Percentiles rank a stretch among this genome's conserved stretches.
phyloP scores from a whole-genome alignment of 1,284 basidiomycete species.

The Pisolithus thermaeus region DNA sequence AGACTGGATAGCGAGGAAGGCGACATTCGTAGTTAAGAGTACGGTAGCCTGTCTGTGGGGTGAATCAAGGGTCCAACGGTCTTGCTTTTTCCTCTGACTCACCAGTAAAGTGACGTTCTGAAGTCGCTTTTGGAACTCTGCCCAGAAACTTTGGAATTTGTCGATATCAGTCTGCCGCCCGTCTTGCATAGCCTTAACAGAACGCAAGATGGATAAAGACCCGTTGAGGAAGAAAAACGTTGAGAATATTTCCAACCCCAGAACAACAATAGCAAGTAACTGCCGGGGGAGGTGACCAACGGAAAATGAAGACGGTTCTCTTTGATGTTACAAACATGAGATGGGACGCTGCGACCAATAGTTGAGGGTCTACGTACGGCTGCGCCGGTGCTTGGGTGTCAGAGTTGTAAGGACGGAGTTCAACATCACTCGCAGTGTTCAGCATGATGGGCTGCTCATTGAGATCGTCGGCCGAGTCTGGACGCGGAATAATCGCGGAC shows the following conservation, averaged over 20 bases:
- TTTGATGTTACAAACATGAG: background rate
- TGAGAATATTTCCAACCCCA: background rate
- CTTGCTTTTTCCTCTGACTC: background rate
- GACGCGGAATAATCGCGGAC: too few relatives aligned
- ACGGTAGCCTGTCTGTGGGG: constrained; percentile 23
- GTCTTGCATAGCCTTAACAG: background rate
- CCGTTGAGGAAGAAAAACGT: background rate
- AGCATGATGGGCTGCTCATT: too few relatives aligned
- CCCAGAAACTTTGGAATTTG: background rate
- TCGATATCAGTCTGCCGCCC: background rate
- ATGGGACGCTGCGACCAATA: background rate
- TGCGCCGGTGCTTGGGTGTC: too few relatives aligned
- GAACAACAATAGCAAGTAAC: background rate
- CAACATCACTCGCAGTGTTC: too few relatives aligned
- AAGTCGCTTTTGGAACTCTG: background rate
- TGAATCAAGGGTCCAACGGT: background rate
- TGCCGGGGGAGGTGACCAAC: background rate
- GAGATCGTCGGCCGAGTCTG: too few relatives aligned
- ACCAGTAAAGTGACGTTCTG: background rate
- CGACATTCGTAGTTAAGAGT: constrained; percentile 26
- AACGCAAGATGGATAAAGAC: background rate
- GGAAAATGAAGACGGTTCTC: background rate
- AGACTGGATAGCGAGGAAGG: too few relatives aligned
- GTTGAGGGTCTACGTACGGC: too few relatives aligned
- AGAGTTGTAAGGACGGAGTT: too few relatives aligned